Percentiles rank a stretch among this genome's conserved stretches.
Evolutionary conservation across 1,284 basidiomycete genomes (phyloP).

Genomic region (Rugosomyces carneus): DNA sequence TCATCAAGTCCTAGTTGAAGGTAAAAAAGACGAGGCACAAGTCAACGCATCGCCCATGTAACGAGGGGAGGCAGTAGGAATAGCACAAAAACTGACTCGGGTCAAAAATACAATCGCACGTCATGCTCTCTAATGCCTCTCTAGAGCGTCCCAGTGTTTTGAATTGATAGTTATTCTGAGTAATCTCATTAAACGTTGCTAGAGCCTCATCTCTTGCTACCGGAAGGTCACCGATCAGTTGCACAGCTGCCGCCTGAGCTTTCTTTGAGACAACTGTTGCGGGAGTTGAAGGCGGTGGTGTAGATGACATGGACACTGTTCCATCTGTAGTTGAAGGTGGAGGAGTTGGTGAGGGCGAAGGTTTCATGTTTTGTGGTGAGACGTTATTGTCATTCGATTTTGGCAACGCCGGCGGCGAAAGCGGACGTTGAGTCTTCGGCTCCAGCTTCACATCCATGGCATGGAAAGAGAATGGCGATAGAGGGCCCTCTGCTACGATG

Average conservation of each 20-base stretch:
- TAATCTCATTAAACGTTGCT: conserved; percentile 69
- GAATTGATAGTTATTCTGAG: conserved; percentile 83
- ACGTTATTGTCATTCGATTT: conserved; percentile 22
- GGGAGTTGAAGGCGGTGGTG: conserved; percentile 25
- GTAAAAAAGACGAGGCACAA: conserved; percentile 8
- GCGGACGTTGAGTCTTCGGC: conserved; percentile 13
- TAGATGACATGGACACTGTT: conserved; percentile 27
- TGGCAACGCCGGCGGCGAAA: conserved; percentile 29
- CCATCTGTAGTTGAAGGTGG: conserved; percentile 23
- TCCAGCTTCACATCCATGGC: conserved; percentile 21
- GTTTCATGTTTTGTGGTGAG: conserved; percentile 26
- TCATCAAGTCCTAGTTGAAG: conserved; percentile 46
- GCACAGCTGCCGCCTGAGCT: conserved; percentile 26
- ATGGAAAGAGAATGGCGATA: conserved; percentile 8
- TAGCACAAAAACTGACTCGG: conserved; percentile 56
- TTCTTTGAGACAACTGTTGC: conserved; percentile 27
- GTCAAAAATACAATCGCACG: conserved; percentile 85
- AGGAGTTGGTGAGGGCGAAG: conserved; percentile 27
- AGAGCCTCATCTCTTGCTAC: conserved; percentile 71
- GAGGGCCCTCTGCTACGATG: conserved; percentile 13
- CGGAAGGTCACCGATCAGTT: conserved; percentile 77
- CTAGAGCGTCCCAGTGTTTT: conserved; percentile 82
- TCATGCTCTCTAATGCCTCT: conserved; percentile 88
- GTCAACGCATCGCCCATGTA: conserved; percentile 2
- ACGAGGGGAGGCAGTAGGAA: conserved; percentile 7